A percentile compares a stretch with the other conserved stretches of the same genome.
phyloP scores from a whole-genome alignment of 2,329 filamentous ascomycete species.

The Alternaria brassicae region DNA sequence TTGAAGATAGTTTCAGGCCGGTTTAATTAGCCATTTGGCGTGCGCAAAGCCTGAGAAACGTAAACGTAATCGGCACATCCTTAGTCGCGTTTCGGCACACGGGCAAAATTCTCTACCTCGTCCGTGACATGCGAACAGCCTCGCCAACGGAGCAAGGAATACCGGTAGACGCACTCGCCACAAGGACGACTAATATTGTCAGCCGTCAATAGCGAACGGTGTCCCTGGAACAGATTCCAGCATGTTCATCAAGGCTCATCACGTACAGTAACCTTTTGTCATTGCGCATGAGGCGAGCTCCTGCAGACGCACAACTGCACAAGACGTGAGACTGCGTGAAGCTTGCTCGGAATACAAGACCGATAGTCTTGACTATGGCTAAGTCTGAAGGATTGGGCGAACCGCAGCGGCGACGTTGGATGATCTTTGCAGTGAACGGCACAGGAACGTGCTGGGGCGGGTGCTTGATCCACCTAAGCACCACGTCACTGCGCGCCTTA shows the following conservation, averaged over 20 bases:
- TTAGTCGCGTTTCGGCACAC: slow-evolving; percentile 12
- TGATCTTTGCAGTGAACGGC: slow-evolving; percentile 20
- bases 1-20: neutral
- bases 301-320: neutral
- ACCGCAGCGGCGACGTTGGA: slow-evolving; percentile 14
- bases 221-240: neutral
- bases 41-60: slow-evolving; percentile 9
- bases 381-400: slow-evolving; percentile 9
- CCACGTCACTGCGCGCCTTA: slow-evolving; percentile 25
- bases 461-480: slow-evolving; percentile 10
- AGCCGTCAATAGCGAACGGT: neutral
- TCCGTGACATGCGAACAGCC: slow-evolving; percentile 4
- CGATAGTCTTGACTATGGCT: neutral
- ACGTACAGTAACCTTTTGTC: slow-evolving; percentile 2
- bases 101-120: slow-evolving; percentile 9
- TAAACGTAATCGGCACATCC: slow-evolving; percentile 16
- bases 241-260: neutral
- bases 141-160: neutral
- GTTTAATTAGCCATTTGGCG: slow-evolving; percentile 10
- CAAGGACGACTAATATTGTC: neutral
- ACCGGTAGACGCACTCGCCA: neutral
- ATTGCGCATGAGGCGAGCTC: slow-evolving; percentile 4
- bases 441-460: slow-evolving; percentile 5
- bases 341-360: neutral
- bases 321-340: neutral